Evolutionary conservation across 164 flowering plant species (phyloP).

Genomic region (Santalum album): DNA sequence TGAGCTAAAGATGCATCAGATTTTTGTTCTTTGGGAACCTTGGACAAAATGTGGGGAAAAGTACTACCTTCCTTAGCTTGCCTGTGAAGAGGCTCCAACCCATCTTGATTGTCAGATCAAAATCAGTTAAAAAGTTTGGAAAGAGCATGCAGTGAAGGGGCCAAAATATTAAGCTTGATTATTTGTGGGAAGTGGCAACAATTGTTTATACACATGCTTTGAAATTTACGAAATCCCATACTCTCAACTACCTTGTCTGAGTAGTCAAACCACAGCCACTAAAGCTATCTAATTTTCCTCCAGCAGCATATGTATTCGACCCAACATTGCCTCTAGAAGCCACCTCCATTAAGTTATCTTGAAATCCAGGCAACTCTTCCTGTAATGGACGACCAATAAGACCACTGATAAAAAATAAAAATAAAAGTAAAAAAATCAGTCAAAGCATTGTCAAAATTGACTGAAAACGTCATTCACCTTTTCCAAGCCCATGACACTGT

Average conservation of each 20-base stretch:
- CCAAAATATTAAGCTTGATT: not conserved
- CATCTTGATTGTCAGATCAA: slow-evolving; percentile 5
- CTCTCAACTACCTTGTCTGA: slow-evolving; percentile 19
- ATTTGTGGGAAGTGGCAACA: no score
- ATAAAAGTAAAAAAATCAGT: not conserved
- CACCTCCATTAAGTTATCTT: slow-evolving; percentile 14
- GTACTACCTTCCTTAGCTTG: slow-evolving; percentile 5
- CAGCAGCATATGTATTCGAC: slow-evolving; percentile 9
- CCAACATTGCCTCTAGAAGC: slow-evolving; percentile 10
- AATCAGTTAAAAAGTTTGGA: not conserved
- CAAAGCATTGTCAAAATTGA: not conserved
- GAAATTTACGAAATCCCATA: not conserved
- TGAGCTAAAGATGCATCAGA: slow-evolving; percentile 4
- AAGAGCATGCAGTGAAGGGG: not conserved
- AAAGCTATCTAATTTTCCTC: slow-evolving; percentile 9
- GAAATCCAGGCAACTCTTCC: slow-evolving; percentile 13
- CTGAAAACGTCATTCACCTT: slow-evolving; percentile 10
- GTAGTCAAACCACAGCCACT: slow-evolving; percentile 7
- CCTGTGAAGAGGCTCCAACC: slow-evolving; percentile 10
- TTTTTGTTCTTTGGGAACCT: slow-evolving; percentile 3
- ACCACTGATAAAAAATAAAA: not conserved
- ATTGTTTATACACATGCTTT: no score
- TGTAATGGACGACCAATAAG: slow-evolving; percentile 4
- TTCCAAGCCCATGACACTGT: slow-evolving; percentile 4
- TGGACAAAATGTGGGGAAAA: not conserved